Percentiles rank a stretch among this genome's conserved stretches.
phyloP scores from a whole-genome alignment of 148 eudicot genomes.

The Rhododendron mucronatum region DNA sequence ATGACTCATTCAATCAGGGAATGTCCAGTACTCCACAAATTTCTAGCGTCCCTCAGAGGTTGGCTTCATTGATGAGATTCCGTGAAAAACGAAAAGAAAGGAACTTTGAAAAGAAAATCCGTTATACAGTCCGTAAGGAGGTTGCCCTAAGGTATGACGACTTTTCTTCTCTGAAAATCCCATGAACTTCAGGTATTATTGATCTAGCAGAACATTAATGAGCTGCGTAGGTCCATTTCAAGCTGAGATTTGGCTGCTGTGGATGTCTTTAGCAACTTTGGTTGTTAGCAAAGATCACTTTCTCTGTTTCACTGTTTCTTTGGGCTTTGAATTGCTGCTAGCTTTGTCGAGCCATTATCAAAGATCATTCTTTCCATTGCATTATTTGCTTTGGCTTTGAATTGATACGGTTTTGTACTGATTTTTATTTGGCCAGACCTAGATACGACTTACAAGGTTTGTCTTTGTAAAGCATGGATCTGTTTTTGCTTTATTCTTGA shows the following conservation, averaged over 20 bases:
- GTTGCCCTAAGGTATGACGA: slow-evolving; percentile 66
- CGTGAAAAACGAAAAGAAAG: slow-evolving; percentile 79
- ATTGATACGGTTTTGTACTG: background rate
- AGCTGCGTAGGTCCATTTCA: background rate
- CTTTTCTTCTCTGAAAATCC: background rate
- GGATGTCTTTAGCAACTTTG: background rate
- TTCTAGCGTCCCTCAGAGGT: slow-evolving; percentile 61
- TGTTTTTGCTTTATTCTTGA: background rate
- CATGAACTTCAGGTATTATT: background rate
- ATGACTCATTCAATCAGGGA: slow-evolving; percentile 33
- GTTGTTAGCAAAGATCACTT: background rate
- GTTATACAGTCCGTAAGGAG: slow-evolving; percentile 78
- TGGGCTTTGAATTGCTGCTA: background rate
- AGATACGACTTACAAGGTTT: background rate
- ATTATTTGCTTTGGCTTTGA: background rate
- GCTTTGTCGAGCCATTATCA: background rate
- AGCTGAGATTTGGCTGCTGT: background rate
- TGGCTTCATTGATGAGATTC: slow-evolving; percentile 75
- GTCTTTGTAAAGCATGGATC: background rate
- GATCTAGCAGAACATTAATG: background rate
- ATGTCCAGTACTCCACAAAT: slow-evolving; percentile 44
- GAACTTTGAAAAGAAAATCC: slow-evolving; percentile 78
- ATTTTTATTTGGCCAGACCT: slow-evolving; percentile 3
- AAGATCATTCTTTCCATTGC: background rate
- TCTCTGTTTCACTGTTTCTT: background rate